A percentile compares a stretch with the other conserved stretches of the same genome.
Conservation (phyloP, 106 monocot genomes). For the Chionographis japonica region DNA sequence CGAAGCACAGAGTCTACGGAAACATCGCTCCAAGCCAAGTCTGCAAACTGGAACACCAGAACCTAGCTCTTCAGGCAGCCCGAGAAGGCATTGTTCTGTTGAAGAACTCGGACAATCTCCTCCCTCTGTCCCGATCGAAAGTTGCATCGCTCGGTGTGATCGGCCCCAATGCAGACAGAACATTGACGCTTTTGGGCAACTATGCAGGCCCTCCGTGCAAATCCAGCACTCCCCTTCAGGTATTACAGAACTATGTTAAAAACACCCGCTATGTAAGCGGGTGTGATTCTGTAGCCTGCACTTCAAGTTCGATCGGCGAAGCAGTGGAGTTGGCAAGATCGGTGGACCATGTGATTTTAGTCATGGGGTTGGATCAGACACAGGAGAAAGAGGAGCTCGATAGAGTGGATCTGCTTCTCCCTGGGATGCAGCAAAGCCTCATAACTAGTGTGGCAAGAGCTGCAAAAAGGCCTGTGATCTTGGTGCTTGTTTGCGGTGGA, state of each 20-base stretch:
- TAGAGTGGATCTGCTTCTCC: slow-evolving; percentile 55
- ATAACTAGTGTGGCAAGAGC: slow-evolving; percentile 63
- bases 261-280: slow-evolving; percentile 50
- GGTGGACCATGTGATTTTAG: slow-evolving; percentile 74
- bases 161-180: slow-evolving; percentile 83
- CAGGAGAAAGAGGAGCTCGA: slow-evolving; percentile 79
- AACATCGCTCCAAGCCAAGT: slow-evolving; percentile 49
- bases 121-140: slow-evolving; percentile 50
- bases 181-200: slow-evolving; percentile 51
- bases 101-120: slow-evolving; percentile 50
- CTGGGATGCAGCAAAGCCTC: slow-evolving; percentile 65
- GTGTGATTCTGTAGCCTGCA: slow-evolving; percentile 51
- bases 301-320: slow-evolving; percentile 29
- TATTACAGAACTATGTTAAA: slow-evolving; percentile 45
- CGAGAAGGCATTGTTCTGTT: slow-evolving; percentile 82
- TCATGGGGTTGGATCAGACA: slow-evolving; percentile 73
- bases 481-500: slow-evolving; percentile 82
- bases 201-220: slow-evolving; percentile 83
- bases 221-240: slow-evolving; percentile 45
- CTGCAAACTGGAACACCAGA: slow-evolving; percentile 56
- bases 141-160: slow-evolving; percentile 63
- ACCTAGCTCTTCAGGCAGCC: slow-evolving; percentile 70
- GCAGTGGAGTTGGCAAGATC: slow-evolving; percentile 58
- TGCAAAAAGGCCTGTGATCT: slow-evolving; percentile 66
- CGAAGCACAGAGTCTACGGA: slow-evolving; percentile 37